Base-by-base conservation (phyloP, 2,329 filamentous ascomycete genomes). In the Aspergillus fumigatus region DNA sequence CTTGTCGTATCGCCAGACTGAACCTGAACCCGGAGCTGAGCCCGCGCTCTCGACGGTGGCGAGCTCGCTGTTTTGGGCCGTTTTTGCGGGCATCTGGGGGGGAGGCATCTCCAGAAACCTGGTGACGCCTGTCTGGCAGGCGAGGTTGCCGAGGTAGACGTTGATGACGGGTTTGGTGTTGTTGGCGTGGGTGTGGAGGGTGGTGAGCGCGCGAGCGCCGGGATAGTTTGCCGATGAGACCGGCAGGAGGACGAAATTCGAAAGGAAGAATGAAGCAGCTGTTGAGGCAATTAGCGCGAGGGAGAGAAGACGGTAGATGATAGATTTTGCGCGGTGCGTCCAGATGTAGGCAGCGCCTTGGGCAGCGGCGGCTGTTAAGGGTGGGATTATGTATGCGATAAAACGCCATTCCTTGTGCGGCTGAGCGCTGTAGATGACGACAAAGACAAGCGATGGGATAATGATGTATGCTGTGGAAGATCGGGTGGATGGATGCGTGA, bases 351-450 rank as follows among this genome's bases (percentile, higher is more conserved):
- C 83, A 14, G 91, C 90, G 21, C 86, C 87, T 4, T 90, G 80
- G 3, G 90, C 87, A 0, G 91, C 88, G 2, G 87, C 83, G 10
- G 88, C 88, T 0, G 92, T 96, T 29, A 97, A 77, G 0, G 88
- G 81, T 0, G 94, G 94, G 25, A 96, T 81, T 52, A 85, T 82
- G 75, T 97, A 97, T 66, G 97, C 86, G 64, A 99, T 87, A 79
- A 99, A 99, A 19, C 94, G 89, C 71, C 92, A 89, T 76, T 99
- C 94, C 72, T 99, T 99, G 77, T 99, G 94, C 0, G 93, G 92
- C 59, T 96, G 88, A 51, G 91, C 66, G 61, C 91, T 96, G 79
- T 96, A 97, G 47, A 95, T 73, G 4, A 82, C 82, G 21, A 95
- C 80, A 72, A 92, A 99, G 29, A 83, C 73, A 1, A 95, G 62